These are phyloP conservation scores for Fagopyrum homotropicum DNA, from an alignment of 148 eudicot genomes.

Conservation along the genomic window DNA sequence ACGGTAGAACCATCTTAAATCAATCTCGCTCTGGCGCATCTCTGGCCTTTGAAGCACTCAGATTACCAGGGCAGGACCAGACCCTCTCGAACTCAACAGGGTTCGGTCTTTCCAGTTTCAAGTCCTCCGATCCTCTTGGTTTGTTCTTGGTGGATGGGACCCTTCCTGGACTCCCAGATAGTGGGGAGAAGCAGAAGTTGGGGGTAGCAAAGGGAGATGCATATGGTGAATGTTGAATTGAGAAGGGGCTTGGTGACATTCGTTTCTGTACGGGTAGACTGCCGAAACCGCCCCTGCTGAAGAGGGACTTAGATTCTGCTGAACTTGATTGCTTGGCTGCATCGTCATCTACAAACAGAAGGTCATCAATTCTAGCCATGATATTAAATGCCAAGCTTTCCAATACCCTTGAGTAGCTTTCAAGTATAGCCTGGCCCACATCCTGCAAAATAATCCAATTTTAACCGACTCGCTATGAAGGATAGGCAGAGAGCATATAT, in stretches of 20 bases:
- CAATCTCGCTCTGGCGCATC: slow-evolving; percentile 51
- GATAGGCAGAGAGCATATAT: background rate
- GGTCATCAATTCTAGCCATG: slow-evolving; percentile 40
- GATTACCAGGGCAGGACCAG: slow-evolving; percentile 46
- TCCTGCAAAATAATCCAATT: slow-evolving; percentile 22
- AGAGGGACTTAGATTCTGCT: slow-evolving; percentile 47
- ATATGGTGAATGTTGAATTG: slow-evolving; percentile 78
- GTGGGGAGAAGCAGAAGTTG: slow-evolving; percentile 76
- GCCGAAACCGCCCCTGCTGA: slow-evolving; percentile 64
- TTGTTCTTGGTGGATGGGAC: slow-evolving; percentile 20
- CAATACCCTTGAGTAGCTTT: slow-evolving; percentile 46
- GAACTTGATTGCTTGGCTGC: slow-evolving; percentile 58
- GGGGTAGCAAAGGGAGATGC: slow-evolving; percentile 90
- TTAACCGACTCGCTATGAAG: background rate
- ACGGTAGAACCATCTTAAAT: background rate
- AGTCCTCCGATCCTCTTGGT: slow-evolving; percentile 16
- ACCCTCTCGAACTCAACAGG: slow-evolving; percentile 38
- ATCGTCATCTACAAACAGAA: slow-evolving; percentile 74
- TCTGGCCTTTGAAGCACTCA: slow-evolving; percentile 40
- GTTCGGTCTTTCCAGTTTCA: slow-evolving; percentile 25
- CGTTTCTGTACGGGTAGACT: slow-evolving; percentile 74
- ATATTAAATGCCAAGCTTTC: slow-evolving; percentile 45
- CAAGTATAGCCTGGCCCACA: slow-evolving; percentile 47
- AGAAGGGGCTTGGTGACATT: slow-evolving; percentile 90
- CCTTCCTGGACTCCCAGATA: slow-evolving; percentile 56